Base-by-base conservation (phyloP, 768 basidiomycete genomes). In the Psilocybe sp. region DNA sequence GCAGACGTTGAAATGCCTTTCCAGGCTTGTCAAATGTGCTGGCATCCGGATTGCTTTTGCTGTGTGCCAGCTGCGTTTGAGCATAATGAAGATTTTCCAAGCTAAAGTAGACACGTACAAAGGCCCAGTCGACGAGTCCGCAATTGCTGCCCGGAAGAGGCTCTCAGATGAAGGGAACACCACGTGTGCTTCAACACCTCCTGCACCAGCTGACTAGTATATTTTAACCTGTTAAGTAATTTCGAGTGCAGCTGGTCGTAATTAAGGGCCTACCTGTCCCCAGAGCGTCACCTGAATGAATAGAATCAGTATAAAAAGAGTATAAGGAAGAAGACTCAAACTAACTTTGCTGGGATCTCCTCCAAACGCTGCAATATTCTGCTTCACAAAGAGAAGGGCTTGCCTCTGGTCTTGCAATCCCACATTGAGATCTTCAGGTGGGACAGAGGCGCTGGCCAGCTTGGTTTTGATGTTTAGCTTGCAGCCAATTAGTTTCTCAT, bases 351-450 rank as follows among this genome's bases (percentile, higher is more conserved):
- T 54, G 12, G 78, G 77, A 62, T 85, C 79, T 0, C 85, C 85
- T 11, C 84, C 84, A 57, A 88, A 88, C 2, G 74, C 73, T 3
- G 69, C 75, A 14, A 87, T 80, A 56, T 89, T 84, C n/a, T 82
- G 69, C 52, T 85, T 77, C 0, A 88, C 66, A 63, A 85, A 89
- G 12, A 67, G 56, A 0, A 90, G 64, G 0, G 84, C 83, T 31
- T 72, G 67, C 1, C 73, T 67, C 63, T 87, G 84, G 60, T 89
- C 87, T 32, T 67, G 69, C 14, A 87, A 65, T 12, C 85, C 85
- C 2, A 73, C 73, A 53, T 86, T 85, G 20, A 83, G 65, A 53
- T 82, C 78, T 52, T 76, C 59, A 0, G 77, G 64, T 1, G 69
- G 63, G 5, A 80, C 70, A 46, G 69, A 62, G 1, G 64, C 51